phyloP scores from a whole-genome alignment of 495 filamentous ascomycete genomes.

The Aspergillus campestris region DNA sequence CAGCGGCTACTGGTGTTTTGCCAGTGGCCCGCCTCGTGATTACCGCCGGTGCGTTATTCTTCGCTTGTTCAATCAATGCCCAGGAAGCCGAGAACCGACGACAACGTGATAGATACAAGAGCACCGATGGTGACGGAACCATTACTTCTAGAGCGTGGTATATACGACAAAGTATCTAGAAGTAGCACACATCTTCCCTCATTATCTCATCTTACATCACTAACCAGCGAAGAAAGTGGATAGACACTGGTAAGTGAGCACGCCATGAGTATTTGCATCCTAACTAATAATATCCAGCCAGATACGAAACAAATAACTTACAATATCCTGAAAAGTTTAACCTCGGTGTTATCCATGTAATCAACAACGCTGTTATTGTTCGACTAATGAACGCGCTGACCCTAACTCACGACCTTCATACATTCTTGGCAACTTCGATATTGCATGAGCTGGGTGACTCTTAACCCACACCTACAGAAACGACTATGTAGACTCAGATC shows the following conservation, averaged over 20 bases:
- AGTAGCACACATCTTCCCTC: constrained; percentile 10
- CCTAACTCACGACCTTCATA: neutral
- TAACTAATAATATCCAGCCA: neutral
- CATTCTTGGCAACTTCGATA: constrained; percentile 2
- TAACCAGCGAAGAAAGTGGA: neutral
- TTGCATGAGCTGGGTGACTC: neutral
- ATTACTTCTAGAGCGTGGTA: constrained; percentile 1
- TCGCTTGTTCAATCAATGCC: constrained; percentile 2
- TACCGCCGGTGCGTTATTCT: constrained; percentile 7
- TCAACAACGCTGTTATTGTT: constrained; percentile 1
- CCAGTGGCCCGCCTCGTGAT: constrained; percentile 4
- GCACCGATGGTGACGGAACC: constrained; percentile 6
- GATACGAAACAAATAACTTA: constrained; percentile 1
- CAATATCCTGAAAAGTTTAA: constrained; percentile 3
- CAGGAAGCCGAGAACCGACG: constrained; percentile 1
- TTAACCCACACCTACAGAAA: constrained; percentile 14
- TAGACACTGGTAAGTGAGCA: neutral
- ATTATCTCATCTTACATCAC: constrained; percentile 4
- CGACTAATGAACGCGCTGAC: constrained; percentile 5
- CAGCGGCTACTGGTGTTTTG: too few species aligned
- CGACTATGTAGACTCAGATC: constrained; percentile 1
- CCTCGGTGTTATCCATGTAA: neutral
- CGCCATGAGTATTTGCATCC: neutral
- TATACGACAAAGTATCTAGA: neutral
- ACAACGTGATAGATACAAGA: neutral